Evolutionary conservation across 78 protist species (phyloP).

Genomic region (Anaeramoeba flamelloides): DNA sequence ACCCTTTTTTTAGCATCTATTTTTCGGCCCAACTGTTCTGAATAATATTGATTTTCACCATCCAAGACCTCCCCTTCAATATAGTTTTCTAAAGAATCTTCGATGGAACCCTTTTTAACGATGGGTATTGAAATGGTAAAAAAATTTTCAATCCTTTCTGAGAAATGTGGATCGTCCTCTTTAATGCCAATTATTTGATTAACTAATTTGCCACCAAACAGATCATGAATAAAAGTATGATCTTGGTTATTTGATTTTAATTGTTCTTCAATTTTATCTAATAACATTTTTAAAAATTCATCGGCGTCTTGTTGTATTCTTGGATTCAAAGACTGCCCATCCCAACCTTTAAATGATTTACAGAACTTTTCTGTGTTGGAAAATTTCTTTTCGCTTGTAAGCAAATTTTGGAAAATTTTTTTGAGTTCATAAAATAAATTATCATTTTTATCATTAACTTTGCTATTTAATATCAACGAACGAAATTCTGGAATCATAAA

Average conservation of each 20-base stretch:
- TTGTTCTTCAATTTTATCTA: background rate
- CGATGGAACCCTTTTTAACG: background rate
- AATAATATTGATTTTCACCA: background rate
- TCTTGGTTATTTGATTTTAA: background rate
- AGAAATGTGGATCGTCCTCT: background rate
- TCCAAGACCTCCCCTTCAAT: background rate
- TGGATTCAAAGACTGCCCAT: background rate
- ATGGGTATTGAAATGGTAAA: background rate
- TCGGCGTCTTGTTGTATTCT: background rate
- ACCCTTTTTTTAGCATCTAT: background rate
- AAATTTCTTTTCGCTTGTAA: background rate
- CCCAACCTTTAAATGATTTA: background rate
- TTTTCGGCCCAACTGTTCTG: background rate
- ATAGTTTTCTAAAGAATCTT: background rate
- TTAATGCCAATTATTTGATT: background rate
- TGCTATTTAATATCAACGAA: background rate
- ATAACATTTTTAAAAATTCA: background rate
- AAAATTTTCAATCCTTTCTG: background rate
- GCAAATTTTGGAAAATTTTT: background rate
- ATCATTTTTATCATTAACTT: background rate
- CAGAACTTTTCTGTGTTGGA: background rate
- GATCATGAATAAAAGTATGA: background rate
- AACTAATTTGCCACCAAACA: background rate
- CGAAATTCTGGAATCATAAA: conserved; percentile 3
- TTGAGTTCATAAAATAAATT: background rate